Conservation (phyloP, 2,329 filamentous ascomycete genomes). For the Verticillium dahliae region DNA sequence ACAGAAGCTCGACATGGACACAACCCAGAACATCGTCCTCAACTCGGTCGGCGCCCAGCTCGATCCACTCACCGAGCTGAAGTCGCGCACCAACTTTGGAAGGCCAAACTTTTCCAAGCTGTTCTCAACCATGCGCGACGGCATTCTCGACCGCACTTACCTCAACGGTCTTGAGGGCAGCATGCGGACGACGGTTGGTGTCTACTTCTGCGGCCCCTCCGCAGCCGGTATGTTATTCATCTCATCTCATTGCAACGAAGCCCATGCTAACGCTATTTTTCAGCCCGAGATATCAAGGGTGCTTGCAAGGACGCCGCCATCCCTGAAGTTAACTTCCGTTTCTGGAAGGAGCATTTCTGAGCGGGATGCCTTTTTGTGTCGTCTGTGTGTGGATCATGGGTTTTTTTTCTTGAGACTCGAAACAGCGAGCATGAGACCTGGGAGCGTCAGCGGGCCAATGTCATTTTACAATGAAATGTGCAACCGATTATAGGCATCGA, state of each 20-base stretch:
- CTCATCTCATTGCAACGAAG: neutral
- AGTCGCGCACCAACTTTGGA: slow-evolving; percentile 87
- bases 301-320: slow-evolving; percentile 69
- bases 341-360: slow-evolving; percentile 96
- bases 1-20: slow-evolving; percentile 85
- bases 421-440: neutral
- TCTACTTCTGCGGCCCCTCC: slow-evolving; percentile 95
- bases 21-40: slow-evolving; percentile 91
- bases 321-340: slow-evolving; percentile 83
- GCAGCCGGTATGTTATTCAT: slow-evolving; percentile 46
- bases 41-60: slow-evolving; percentile 85
- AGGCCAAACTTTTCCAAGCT: slow-evolving; percentile 81
- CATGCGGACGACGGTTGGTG: slow-evolving; percentile 79
- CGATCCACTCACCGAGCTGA: slow-evolving; percentile 89
- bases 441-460: neutral
- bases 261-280: slow-evolving; percentile 27
- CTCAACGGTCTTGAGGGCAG: slow-evolving; percentile 73
- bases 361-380: neutral
- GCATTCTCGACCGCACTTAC: slow-evolving; percentile 79
- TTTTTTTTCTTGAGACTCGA: neutral
- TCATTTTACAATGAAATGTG: neutral
- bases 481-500: neutral
- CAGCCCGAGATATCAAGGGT: slow-evolving; percentile 76
- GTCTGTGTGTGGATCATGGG: neutral
- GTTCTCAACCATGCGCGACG: slow-evolving; percentile 79